Percentiles rank a stretch among this genome's conserved stretches.
Conservation (phyloP, 2,329 filamentous ascomycete species). For the Ilyonectria sp. region DNA sequence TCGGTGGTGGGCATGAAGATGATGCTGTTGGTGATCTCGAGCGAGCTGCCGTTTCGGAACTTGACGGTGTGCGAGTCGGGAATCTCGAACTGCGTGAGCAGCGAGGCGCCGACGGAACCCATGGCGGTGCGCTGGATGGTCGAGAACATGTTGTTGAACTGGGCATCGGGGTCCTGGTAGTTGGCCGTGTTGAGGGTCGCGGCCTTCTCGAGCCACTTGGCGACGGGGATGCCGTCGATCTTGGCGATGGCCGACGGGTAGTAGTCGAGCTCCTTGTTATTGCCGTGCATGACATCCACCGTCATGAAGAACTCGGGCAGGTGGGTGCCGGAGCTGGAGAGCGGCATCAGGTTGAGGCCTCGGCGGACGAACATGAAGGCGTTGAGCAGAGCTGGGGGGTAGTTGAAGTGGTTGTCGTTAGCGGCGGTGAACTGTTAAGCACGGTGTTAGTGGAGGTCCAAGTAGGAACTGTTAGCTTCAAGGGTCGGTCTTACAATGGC, state of each 20-base stretch:
- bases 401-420: conserved; percentile 46
- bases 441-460: conserved; percentile 12
- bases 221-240: conserved; percentile 39
- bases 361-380: conserved; percentile 35
- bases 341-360: conserved; percentile 35
- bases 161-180: conserved; percentile 45
- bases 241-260: conserved; percentile 41
- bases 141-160: conserved; percentile 42
- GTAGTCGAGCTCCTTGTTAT: conserved; percentile 37
- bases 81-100: conserved; percentile 40
- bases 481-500: conserved; percentile 43
- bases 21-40: conserved; percentile 34
- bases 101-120: conserved; percentile 24
- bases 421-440: conserved; percentile 37
- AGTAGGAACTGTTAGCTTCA: rapidly evolving
- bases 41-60: conserved; percentile 41
- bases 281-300: conserved; percentile 35
- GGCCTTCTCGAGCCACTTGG: conserved; percentile 44
- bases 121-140: conserved; percentile 33
- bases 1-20: conserved; percentile 31
- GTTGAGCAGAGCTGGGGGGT: conserved; percentile 43
- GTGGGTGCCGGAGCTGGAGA: conserved; percentile 37
- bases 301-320: conserved; percentile 40
- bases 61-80: conserved; percentile 42
- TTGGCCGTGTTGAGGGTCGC: conserved; percentile 32